Evolutionary conservation across 108 stramenopile species (phyloP).

Genomic region (Nannochloropsis oceanica): DNA sequence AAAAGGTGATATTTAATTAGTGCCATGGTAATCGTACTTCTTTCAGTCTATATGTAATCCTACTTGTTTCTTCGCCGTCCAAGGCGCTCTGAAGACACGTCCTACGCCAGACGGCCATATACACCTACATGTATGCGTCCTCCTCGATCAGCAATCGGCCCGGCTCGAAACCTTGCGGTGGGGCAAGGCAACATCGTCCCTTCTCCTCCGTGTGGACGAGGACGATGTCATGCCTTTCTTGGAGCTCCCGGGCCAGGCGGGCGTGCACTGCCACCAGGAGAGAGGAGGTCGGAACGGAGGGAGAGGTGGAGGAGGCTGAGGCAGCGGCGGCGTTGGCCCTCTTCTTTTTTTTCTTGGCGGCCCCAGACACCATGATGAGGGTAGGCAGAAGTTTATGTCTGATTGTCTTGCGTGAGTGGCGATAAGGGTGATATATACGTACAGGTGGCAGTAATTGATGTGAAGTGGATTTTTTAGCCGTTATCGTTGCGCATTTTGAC

Average conservation of each 20-base stretch:
- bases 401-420: too few species aligned
- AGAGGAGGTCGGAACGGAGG: neutral
- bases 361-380: neutral
- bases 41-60: neutral
- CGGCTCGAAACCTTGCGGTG: neutral
- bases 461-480: too few species aligned
- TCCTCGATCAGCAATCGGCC: neutral
- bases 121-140: neutral
- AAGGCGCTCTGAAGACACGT: neutral
- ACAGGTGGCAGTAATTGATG: too few species aligned
- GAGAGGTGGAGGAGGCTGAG: too few species aligned
- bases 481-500: too few species aligned
- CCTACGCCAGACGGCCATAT: too few species aligned
- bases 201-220: neutral
- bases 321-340: neutral
- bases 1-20: too few species aligned
- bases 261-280: neutral
- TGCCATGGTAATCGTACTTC: too few species aligned
- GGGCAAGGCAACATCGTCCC: neutral
- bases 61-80: neutral
- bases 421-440: too few species aligned
- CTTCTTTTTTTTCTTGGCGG: neutral
- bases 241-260: neutral
- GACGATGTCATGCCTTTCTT: neutral
- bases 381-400: too few species aligned